Base-by-base conservation (phyloP, 2,329 filamentous ascomycete genomes). In the Stagonosporopsis cucurbitacearum region DNA sequence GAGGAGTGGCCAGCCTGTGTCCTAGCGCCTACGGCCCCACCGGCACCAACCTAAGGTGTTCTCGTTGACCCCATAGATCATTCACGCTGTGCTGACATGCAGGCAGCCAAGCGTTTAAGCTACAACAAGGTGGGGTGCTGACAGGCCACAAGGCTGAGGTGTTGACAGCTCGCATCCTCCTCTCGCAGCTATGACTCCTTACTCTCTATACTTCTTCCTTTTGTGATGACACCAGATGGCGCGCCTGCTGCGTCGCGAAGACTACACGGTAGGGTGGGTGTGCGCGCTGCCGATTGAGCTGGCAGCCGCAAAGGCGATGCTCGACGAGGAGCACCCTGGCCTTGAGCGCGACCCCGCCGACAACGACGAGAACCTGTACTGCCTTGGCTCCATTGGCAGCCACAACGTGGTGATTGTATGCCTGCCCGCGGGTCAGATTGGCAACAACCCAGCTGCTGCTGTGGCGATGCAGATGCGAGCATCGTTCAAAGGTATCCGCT, bases 361-460 rank as follows among this genome's bases (percentile, higher is more conserved):
- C 64, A 22, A 68, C 50, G 42, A 57, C 64, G 23, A 69, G 73
- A 64, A 57, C 50, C 4, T 57, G 8, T 63, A 64, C 42, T 22
- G 47, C n/a, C 56, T 69, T 4, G 71, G 73, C 22, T 59, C 54
- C 5, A 64, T 74, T 20, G 58, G 50, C 6, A 37, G 54, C 13
- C 72, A 77, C 56, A 73, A 77, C 36, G 60, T 77, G 19, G 72
- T 70, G 13, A 53, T 61, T 11, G 54, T 35, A 7, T 63, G 54
- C 22, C 46, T 63, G 6, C 57, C 58, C 2, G 50, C 53, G n/a
- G 69, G 75, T 17, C 58, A 60, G 23, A 70, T 70, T 40, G 77
- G 77, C 9, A 77, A 56, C 11, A 70, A 51, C 37, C 53, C 70
- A 4, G 73, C 76, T 1, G 73, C 75, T 8, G 62, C 59, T 1